Evolutionary conservation across 129 eudicot genomes (phyloP).

Genomic region (Lonicera japonica): DNA sequence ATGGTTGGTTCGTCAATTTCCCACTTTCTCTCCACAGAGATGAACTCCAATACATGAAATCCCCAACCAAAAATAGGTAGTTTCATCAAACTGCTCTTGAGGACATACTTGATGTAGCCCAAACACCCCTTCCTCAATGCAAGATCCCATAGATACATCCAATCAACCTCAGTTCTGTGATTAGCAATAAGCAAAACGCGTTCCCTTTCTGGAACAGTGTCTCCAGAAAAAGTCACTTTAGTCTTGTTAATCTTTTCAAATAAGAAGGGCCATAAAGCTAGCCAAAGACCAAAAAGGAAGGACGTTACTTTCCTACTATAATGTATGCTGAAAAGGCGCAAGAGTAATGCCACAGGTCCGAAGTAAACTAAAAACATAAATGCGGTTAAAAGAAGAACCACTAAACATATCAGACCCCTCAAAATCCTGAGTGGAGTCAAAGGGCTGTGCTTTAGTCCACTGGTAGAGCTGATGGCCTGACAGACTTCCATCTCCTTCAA

Average conservation of each 20-base stretch:
- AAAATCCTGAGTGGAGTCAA: constrained; percentile 55
- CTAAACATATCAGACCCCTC: constrained; percentile 63
- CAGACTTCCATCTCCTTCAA: constrained; percentile 40
- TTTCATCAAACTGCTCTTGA: constrained; percentile 82
- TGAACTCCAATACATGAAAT: constrained; percentile 74
- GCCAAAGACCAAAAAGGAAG: constrained; percentile 72
- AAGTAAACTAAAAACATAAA: constrained; percentile 58
- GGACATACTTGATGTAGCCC: constrained; percentile 70
- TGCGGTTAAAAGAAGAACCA: constrained; percentile 60
- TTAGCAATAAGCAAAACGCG: constrained; percentile 77
- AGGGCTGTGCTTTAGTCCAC: constrained; percentile 37
- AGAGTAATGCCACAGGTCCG: constrained; percentile 36
- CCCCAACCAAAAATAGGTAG: constrained; percentile 89
- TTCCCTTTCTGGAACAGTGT: constrained; percentile 54
- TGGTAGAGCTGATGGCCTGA: constrained; percentile 24
- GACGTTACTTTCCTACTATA: constrained; percentile 54
- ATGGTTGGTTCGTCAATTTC: constrained; percentile 62
- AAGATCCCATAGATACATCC: constrained; percentile 96
- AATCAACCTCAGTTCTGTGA: constrained; percentile 93
- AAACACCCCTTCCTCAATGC: constrained; percentile 74
- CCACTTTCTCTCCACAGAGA: constrained; percentile 89
- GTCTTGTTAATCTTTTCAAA: constrained; percentile 85
- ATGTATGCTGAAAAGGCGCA: constrained; percentile 62
- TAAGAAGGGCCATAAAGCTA: constrained; percentile 80
- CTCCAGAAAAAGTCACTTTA: constrained; percentile 72